Conservation (phyloP, 139 green algal genomes). For the Nannochloris sp. region DNA sequence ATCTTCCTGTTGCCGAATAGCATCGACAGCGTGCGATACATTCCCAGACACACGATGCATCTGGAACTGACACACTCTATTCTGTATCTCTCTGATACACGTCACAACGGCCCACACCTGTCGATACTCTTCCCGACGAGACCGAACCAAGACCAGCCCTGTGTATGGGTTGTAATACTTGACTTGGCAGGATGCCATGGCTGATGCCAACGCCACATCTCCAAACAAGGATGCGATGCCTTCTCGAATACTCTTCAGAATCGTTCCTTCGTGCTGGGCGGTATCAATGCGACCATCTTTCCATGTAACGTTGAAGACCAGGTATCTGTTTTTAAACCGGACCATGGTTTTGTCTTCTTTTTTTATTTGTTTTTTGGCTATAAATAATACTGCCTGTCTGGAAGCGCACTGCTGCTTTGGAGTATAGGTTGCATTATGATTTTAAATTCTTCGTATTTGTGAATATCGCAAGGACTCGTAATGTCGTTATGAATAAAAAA, state of each 20-base stretch:
- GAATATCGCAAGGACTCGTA: too few species aligned
- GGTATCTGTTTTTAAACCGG: conserved; percentile 37
- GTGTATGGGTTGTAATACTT: conserved; percentile 39
- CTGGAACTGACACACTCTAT: conserved; percentile 16
- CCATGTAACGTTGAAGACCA: conserved; percentile 32
- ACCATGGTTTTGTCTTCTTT: conserved; percentile 13
- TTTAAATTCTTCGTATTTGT: too few species aligned
- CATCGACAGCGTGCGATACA: not conserved
- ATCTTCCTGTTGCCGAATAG: not conserved
- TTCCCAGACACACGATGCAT: conserved; percentile 29
- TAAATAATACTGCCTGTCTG: too few species aligned
- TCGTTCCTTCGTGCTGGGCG: too few species aligned
- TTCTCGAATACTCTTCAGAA: conserved; percentile 15
- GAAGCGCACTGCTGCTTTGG: too few species aligned
- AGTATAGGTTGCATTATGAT: too few species aligned
- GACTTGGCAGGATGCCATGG: conserved; percentile 26
- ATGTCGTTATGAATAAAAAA: too few species aligned
- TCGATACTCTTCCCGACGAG: conserved; percentile 23
- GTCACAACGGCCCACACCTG: conserved; percentile 27
- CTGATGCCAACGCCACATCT: conserved; percentile 22
- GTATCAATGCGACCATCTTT: conserved; percentile 35
- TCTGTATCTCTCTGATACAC: conserved; percentile 21
- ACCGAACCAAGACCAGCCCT: conserved; percentile 23
- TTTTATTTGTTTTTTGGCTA: too few species aligned
- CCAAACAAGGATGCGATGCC: conserved; percentile 33